These are phyloP conservation scores for Agrocybe praecox DNA, from an alignment of 768 basidiomycete species.

Conservation along the genomic window DNA sequence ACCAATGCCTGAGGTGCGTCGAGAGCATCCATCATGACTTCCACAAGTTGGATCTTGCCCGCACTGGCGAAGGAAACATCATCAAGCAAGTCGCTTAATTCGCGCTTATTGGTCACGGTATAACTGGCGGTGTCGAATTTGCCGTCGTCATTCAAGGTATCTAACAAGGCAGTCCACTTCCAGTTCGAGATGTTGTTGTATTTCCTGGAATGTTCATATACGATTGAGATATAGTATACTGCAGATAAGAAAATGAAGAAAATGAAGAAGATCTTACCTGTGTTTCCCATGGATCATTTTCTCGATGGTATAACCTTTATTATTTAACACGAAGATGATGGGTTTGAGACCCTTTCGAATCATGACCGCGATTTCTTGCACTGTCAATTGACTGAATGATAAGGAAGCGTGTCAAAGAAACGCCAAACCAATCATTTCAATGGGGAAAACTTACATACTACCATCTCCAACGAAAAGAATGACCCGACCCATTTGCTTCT, in stretches of 20 bases:
- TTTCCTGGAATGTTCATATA: conserved; percentile 40
- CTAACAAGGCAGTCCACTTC: conserved; percentile 71
- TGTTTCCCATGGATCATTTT: conserved; percentile 68
- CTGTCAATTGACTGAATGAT: conserved; percentile 76
- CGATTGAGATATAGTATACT: background rate
- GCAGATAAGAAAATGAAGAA: too few species aligned
- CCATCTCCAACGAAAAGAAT: conserved; percentile 90
- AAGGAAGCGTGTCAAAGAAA: background rate
- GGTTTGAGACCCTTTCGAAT: conserved; percentile 72
- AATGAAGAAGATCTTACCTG: conserved; percentile 33
- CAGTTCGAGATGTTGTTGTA: conserved; percentile 90
- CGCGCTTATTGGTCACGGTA: conserved; percentile 65
- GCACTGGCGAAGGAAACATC: conserved; percentile 62
- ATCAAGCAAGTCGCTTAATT: conserved; percentile 69
- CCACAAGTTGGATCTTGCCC: conserved; percentile 75
- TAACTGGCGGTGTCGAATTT: conserved; percentile 54
- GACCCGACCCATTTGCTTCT: conserved; percentile 61
- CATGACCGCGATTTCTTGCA: conserved; percentile 88
- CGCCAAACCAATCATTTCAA: conserved; percentile 9
- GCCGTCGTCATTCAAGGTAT: conserved; percentile 50
- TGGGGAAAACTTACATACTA: conserved; percentile 55
- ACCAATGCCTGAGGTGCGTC: conserved; percentile 73
- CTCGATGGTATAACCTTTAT: conserved; percentile 88
- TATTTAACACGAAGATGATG: conserved; percentile 84
- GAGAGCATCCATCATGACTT: conserved; percentile 71